Conservation (phyloP, 768 basidiomycete species). For the Serendipita sp. region DNA sequence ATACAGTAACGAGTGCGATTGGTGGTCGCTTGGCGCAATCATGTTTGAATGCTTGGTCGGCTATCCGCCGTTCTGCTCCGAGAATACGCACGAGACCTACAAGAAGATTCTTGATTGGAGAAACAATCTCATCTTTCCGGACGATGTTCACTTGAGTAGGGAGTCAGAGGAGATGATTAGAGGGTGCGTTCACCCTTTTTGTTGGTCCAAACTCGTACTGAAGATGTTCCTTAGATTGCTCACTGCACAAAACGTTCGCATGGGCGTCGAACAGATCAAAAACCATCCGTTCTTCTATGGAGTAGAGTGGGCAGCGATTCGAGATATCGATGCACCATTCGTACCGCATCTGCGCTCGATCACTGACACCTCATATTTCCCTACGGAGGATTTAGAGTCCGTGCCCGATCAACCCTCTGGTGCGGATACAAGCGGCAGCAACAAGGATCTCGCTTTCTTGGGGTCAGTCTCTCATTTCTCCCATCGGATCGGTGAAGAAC, state of each 20-base stretch:
- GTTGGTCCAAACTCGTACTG: neutral
- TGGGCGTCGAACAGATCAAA: slow-evolving; percentile 77
- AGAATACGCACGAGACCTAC: slow-evolving; percentile 94
- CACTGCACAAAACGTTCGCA: slow-evolving; percentile 62
- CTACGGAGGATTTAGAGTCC: slow-evolving; percentile 84
- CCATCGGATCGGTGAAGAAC: too few species aligned
- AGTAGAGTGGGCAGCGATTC: slow-evolving; percentile 81
- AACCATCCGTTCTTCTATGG: slow-evolving; percentile 87
- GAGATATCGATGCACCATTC: slow-evolving; percentile 85
- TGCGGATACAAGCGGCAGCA: slow-evolving; percentile 23
- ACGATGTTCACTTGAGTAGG: slow-evolving; percentile 80
- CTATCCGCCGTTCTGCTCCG: slow-evolving; percentile 93
- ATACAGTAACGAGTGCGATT: slow-evolving; percentile 97
- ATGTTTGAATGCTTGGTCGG: slow-evolving; percentile 98
- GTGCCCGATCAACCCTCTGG: slow-evolving; percentile 32
- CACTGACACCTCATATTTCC: slow-evolving; percentile 97
- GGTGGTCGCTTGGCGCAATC: slow-evolving; percentile 98
- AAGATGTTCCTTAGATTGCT: slow-evolving; percentile 45
- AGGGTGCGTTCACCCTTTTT: slow-evolving; percentile 32
- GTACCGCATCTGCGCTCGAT: slow-evolving; percentile 88
- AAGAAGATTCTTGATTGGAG: slow-evolving; percentile 96
- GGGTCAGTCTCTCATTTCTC: slow-evolving; percentile 23
- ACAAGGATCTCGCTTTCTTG: slow-evolving; percentile 44
- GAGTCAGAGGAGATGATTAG: slow-evolving; percentile 84
- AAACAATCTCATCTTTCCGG: slow-evolving; percentile 72